Percentiles rank a stretch among this genome's conserved stretches.
phyloP scores from a whole-genome alignment of 208 protist genomes.

The Jaenimonas drosophilae region DNA sequence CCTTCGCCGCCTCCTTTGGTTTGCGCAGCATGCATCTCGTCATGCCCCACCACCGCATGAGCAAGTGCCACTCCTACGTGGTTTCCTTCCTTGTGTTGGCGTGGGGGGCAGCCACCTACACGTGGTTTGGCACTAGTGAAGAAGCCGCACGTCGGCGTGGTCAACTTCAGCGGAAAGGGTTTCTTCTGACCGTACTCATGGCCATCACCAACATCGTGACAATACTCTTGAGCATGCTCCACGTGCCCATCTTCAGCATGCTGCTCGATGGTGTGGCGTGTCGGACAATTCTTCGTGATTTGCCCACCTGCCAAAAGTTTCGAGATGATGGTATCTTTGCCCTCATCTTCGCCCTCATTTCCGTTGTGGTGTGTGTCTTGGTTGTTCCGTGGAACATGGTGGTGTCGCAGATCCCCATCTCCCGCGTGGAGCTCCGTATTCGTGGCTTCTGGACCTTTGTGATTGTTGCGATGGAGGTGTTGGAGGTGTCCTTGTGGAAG shows the following conservation, averaged over 20 bases:
- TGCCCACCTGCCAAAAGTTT: constrained; percentile 31
- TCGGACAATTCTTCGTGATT: constrained; percentile 38
- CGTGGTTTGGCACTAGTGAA: too few species aligned
- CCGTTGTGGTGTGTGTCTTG: constrained; percentile 21
- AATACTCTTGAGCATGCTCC: constrained; percentile 25
- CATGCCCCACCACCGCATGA: constrained; percentile 41
- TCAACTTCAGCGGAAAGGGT: neutral
- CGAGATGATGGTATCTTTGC: constrained; percentile 6
- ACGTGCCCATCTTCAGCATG: constrained; percentile 23
- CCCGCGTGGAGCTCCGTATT: constrained; percentile 32
- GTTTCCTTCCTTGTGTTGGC: constrained; percentile 8
- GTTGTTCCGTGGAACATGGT: constrained; percentile 25
- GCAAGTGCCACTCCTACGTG: constrained; percentile 7
- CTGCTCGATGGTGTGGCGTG: constrained; percentile 55
- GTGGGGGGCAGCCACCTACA: neutral
- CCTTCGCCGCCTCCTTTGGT: constrained; percentile 24
- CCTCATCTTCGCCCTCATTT: constrained; percentile 15
- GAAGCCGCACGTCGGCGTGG: too few species aligned
- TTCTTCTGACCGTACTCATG: neutral
- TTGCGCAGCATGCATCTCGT: constrained; percentile 42
- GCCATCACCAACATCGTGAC: neutral
- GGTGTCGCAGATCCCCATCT: constrained; percentile 23
- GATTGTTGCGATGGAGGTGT: constrained; percentile 17
- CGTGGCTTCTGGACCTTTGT: constrained; percentile 29
- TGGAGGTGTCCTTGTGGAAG: constrained; percentile 59